phyloP scores from a whole-genome alignment of 1,284 basidiomycete species.

The Boletus semigastroideus region DNA sequence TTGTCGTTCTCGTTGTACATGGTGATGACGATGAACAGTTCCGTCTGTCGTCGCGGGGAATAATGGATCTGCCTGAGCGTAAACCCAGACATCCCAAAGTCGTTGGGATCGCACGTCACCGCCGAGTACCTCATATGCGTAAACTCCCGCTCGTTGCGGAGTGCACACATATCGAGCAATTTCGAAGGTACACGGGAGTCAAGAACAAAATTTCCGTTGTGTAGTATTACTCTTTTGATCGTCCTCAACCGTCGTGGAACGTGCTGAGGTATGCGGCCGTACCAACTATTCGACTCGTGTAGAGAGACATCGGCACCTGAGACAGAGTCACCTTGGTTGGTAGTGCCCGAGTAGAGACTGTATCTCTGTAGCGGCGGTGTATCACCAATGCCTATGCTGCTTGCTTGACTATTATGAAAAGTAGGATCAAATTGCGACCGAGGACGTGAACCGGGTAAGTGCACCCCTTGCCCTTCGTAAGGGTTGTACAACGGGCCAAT shows the following conservation, averaged over 20 bases:
- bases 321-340: slow-evolving; percentile 45
- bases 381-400: slow-evolving; percentile 50
- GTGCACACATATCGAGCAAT: slow-evolving; percentile 75
- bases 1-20: slow-evolving; percentile 82
- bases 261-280: slow-evolving; percentile 84
- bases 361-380: slow-evolving; percentile 63
- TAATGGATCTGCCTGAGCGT: slow-evolving; percentile 81
- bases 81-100: slow-evolving; percentile 79
- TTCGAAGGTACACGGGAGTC: slow-evolving; percentile 86
- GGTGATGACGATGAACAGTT: slow-evolving; percentile 82
- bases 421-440: slow-evolving; percentile 32
- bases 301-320: slow-evolving; percentile 37
- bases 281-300: slow-evolving; percentile 61
- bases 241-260: slow-evolving; percentile 88
- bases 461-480: slow-evolving; percentile 17
- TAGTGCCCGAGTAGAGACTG: slow-evolving; percentile 25
- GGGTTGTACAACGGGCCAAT: slow-evolving; percentile 22
- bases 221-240: slow-evolving; percentile 85
- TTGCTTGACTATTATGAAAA: slow-evolving; percentile 37
- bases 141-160: slow-evolving; percentile 83
- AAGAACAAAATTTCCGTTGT: slow-evolving; percentile 88
- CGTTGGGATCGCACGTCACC: slow-evolving; percentile 91
- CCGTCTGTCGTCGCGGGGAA: slow-evolving; percentile 81
- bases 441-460: slow-evolving; percentile 21
- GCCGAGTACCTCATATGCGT: slow-evolving; percentile 94